phyloP scores from a whole-genome alignment of 2,329 filamentous ascomycete genomes.

The Xylariales sp. region DNA sequence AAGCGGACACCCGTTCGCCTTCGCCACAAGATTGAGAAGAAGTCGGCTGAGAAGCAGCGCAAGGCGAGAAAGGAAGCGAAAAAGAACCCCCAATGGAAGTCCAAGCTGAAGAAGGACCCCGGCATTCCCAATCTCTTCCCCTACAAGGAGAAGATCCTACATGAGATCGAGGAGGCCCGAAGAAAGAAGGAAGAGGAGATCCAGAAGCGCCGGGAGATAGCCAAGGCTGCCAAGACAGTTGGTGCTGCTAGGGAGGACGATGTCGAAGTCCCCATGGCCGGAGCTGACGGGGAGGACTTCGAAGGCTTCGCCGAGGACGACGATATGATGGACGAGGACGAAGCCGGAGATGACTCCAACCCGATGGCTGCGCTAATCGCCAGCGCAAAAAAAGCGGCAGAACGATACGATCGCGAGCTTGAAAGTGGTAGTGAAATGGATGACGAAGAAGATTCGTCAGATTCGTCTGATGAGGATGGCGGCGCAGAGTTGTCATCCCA shows the following conservation, averaged over 20 bases:
- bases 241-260: slow-evolving; percentile 38
- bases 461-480: slow-evolving; percentile 35
- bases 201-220: slow-evolving; percentile 64
- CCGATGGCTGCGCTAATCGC: slow-evolving; percentile 90
- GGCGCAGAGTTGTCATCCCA: slow-evolving; percentile 43
- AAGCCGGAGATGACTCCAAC: slow-evolving; percentile 66
- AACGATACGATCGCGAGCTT: slow-evolving; percentile 65
- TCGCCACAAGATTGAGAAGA: slow-evolving; percentile 94
- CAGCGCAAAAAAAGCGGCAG: slow-evolving; percentile 73
- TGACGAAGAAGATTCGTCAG: slow-evolving; percentile 41
- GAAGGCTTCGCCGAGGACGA: slow-evolving; percentile 48
- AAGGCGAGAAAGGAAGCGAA: slow-evolving; percentile 87
- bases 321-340: slow-evolving; percentile 50
- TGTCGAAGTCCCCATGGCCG: slow-evolving; percentile 40
- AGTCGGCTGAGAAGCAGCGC: slow-evolving; percentile 81
- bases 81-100: slow-evolving; percentile 96
- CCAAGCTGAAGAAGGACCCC: slow-evolving; percentile 93
- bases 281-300: slow-evolving; percentile 41
- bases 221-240: slow-evolving; percentile 60
- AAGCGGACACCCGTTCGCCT: slow-evolving; percentile 88
- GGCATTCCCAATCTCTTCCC: slow-evolving; percentile 97
- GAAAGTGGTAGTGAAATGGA: slow-evolving; percentile 58
- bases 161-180: slow-evolving; percentile 89
- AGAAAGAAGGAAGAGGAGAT: slow-evolving; percentile 76
- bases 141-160: slow-evolving; percentile 91